Base-by-base conservation (phyloP, 495 filamentous ascomycete species). In the Talaromyces ruber region DNA sequence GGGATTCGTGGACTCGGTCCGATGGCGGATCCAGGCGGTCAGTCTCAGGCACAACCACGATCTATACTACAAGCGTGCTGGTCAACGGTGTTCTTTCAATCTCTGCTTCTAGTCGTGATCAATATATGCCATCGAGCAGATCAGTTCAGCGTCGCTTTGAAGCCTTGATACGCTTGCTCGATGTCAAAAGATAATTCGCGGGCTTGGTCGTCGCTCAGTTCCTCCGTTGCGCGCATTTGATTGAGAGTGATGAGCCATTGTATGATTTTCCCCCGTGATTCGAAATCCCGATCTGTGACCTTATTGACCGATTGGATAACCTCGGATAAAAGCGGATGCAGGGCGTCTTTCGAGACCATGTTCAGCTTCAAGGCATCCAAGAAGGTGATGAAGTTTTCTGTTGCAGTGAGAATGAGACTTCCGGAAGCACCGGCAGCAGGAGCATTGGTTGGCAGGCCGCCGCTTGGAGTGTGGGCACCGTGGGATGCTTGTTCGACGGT, bases 311-410 rank as follows among this genome's bases (percentile, higher is more conserved):
- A 89, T 62, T 97, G 93, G 45, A 99, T 99, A 11, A 97, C 88
- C 63, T 97, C 93, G 1, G 91, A 92, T 1, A 98, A 81, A 1
- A 98, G 79, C 18, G 95, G 95, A 67, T 99, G 95, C 16, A 99
- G 79, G 58, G 92, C 91, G 74, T 99, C 93, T 72, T 99, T 99
- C 6, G 92, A 92, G 12, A 92, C 78, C 74, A 96, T 84, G 24
- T 91, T 89, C 43, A 99, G 80, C 67, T 89, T 89, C 66, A 98
- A 80, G 24, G 94, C 95, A 73, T 99, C 95, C 52, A 99, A 79
- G 74, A 97, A 93, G 0, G 95, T 99, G 72, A 99, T 98, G 70
- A 99, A 99, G 70, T 96, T 92, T 73, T 98, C 91, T 4, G 94
- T 97, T 4, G 94, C 93, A 55, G 90, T 83, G 28, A 93, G 73